These are phyloP conservation scores for Colletotrichum lupini DNA, from an alignment of 2,329 filamentous ascomycete genomes.

Conservation along the genomic window DNA sequence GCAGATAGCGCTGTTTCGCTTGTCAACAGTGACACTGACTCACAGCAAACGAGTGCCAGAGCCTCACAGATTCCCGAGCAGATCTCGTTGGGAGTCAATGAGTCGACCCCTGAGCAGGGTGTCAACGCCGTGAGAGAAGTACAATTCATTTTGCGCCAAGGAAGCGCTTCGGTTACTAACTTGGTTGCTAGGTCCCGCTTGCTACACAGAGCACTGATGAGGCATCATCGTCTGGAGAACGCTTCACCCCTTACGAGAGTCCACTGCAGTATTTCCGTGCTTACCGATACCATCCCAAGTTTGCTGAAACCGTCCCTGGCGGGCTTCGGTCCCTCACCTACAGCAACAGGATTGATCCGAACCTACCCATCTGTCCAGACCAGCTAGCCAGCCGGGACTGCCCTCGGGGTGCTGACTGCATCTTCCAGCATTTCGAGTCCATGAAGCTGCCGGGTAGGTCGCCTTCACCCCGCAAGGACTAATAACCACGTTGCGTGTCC, in stretches of 20 bases:
- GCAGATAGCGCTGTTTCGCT: slow-evolving; percentile 37
- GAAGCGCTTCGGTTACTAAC: slow-evolving; percentile 34
- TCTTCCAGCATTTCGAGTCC: slow-evolving; percentile 81
- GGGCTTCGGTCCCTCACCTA: slow-evolving; percentile 93
- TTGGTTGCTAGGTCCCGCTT: slow-evolving; percentile 32
- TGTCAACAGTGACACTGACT: slow-evolving; percentile 43
- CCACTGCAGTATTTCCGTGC: slow-evolving; percentile 85
- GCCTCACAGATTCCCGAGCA: slow-evolving; percentile 35
- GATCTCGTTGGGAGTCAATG: slow-evolving; percentile 36
- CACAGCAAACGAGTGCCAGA: slow-evolving; percentile 39
- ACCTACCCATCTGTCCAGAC: slow-evolving; percentile 79
- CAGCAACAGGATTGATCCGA: slow-evolving; percentile 87
- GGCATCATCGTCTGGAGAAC: slow-evolving; percentile 17
- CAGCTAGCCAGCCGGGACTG: slow-evolving; percentile 79
- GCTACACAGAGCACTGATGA: slow-evolving; percentile 34
- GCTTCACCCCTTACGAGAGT: slow-evolving; percentile 77
- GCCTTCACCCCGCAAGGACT: slow-evolving; percentile 29
- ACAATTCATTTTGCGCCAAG: slow-evolving; percentile 46
- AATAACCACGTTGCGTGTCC: slow-evolving; percentile 46
- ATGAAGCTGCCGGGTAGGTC: slow-evolving; percentile 82
- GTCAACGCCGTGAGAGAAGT: slow-evolving; percentile 54
- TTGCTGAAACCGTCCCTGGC: slow-evolving; percentile 73
- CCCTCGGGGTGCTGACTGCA: slow-evolving; percentile 75
- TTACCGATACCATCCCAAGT: slow-evolving; percentile 90
- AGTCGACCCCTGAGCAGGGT: slow-evolving; percentile 40